Evolutionary conservation across 1,284 basidiomycete genomes (phyloP).

Genomic region (Melanopsichium pennsylvanicum): DNA sequence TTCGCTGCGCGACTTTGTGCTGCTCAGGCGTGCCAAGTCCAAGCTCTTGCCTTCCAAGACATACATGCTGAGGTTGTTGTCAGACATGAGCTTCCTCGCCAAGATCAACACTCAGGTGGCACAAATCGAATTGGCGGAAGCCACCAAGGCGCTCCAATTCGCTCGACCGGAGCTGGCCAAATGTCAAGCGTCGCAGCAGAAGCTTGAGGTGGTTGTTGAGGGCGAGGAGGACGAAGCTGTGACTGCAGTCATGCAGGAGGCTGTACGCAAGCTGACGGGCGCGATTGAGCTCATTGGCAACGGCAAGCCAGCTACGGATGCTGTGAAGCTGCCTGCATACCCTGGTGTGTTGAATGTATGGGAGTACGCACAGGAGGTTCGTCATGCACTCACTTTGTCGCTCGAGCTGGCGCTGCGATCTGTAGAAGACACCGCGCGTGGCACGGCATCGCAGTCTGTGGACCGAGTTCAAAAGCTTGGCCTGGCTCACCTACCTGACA

Average conservation of each 20-base stretch:
- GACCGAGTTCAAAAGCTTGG: conserved; percentile 75
- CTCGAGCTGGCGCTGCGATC: conserved; percentile 82
- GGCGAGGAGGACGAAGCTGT: conserved; percentile 79
- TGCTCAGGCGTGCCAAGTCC: conserved; percentile 91
- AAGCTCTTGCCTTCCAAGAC: conserved; percentile 96
- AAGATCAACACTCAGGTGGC: conserved; percentile 87
- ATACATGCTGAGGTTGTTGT: conserved; percentile 86
- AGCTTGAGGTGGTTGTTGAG: conserved; percentile 81
- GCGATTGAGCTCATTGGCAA: conserved; percentile 81
- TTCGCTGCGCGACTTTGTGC: conserved; percentile 91
- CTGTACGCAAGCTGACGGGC: conserved; percentile 69
- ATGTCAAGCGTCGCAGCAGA: conserved; percentile 78
- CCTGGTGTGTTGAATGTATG: conserved; percentile 85
- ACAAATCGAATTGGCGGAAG: conserved; percentile 78
- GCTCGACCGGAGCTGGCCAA: conserved; percentile 72
- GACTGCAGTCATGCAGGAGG: conserved; percentile 71
- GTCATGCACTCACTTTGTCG: conserved; percentile 78
- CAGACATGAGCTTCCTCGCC: conserved; percentile 87
- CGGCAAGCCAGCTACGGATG: conserved; percentile 71
- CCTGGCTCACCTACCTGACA: conserved; percentile 78
- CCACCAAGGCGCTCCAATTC: conserved; percentile 76
- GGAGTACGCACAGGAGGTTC: conserved; percentile 88
- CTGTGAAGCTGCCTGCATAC: conserved; percentile 73
- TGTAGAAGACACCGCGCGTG: conserved; percentile 84
- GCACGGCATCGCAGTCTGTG: conserved; percentile 76